Conservation (phyloP, 1,284 basidiomycete species). For the Omphalotus olearius region DNA sequence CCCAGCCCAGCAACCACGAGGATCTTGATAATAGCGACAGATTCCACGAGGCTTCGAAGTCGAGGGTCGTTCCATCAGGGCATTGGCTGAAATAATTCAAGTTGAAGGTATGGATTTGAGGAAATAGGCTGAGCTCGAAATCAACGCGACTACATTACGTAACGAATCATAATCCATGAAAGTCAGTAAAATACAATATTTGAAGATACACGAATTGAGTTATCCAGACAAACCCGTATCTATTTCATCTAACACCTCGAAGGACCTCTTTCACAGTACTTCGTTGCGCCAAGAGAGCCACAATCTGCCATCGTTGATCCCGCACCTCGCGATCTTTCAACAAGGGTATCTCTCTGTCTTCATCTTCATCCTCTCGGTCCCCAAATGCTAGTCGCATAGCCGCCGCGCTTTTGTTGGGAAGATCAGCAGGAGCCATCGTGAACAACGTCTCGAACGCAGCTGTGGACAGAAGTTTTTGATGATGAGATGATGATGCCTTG, state of each 20-base stretch:
- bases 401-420: constrained; percentile 72
- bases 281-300: constrained; percentile 68
- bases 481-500: constrained; percentile 37
- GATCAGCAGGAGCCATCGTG: constrained; percentile 68
- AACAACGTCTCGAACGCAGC: constrained; percentile 74
- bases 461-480: constrained; percentile 49
- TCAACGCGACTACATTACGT: no score
- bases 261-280: constrained; percentile 69
- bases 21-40: constrained; percentile 56
- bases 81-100: not conserved
- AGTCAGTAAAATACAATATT: no score
- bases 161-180: no score
- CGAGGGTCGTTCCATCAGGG: constrained; percentile 36
- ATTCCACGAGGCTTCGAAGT: constrained; percentile 63
- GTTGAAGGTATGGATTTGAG: no score
- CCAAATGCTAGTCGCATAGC: constrained; percentile 64
- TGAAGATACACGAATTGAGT: constrained; percentile 15
- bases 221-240: no score
- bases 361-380: constrained; percentile 43
- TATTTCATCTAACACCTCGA: constrained; percentile 18
- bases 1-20: constrained; percentile 63
- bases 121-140: no score
- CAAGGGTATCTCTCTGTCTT: constrained; percentile 47
- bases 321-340: constrained; percentile 58
- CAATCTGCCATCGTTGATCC: constrained; percentile 70